phyloP scores from a whole-genome alignment of 345 rosid genomes.

The Linum usitatissimum region DNA sequence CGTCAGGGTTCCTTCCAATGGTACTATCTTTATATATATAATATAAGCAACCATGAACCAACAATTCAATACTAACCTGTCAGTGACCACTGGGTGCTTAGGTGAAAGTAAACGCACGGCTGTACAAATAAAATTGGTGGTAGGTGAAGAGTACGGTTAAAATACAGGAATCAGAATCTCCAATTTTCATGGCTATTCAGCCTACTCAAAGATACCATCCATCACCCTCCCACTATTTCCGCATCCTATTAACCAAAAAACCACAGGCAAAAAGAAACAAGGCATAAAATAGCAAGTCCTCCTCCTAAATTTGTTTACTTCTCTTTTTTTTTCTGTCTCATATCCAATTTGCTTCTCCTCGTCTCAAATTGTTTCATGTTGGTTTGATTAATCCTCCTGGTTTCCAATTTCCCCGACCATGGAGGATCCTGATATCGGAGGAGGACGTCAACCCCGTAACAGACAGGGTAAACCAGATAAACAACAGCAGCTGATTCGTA shows the following conservation, averaged over 20 bases:
- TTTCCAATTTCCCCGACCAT: neutral
- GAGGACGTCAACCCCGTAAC: neutral
- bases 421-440: conserved; percentile 6
- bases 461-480: conserved; percentile 11
- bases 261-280: too few relatives aligned
- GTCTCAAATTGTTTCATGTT: conserved; percentile 5
- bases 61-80: too few relatives aligned
- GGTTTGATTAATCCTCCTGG: neutral
- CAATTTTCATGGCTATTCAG: too few relatives aligned
- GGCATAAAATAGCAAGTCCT: too few relatives aligned
- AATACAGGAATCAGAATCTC: conserved; percentile 4
- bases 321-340: conserved; percentile 1
- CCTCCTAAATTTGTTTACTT: too few relatives aligned
- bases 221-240: conserved; percentile 8
- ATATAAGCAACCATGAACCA: too few relatives aligned
- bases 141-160: conserved; percentile 3
- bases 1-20: too few relatives aligned
- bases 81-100: too few relatives aligned
- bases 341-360: neutral
- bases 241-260: conserved; percentile 8
- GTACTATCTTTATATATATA: too few relatives aligned
- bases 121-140: too few relatives aligned
- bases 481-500: neutral
- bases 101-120: too few relatives aligned
- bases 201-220: conserved; percentile 10